Evolutionary conservation across 768 basidiomycete species (phyloP).

Genomic region (Leccinellum rugosiceps): DNA sequence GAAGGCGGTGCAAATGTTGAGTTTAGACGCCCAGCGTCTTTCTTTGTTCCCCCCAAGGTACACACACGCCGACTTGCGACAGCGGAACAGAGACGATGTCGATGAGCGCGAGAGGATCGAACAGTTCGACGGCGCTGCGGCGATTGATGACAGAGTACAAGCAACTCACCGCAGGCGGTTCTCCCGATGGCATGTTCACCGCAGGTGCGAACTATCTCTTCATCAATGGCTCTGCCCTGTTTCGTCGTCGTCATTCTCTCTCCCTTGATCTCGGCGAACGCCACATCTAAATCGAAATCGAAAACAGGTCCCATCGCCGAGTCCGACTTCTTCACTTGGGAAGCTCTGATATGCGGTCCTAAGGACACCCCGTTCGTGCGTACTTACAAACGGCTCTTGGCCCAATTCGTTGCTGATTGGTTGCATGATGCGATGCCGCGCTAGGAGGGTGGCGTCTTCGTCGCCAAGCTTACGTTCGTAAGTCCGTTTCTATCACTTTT

Average conservation of each 20-base stretch:
- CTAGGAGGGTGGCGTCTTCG: constrained; percentile 93
- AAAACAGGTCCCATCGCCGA: constrained; percentile 79
- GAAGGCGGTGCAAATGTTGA: not conserved
- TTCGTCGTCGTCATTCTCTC: not conserved
- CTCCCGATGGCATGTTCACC: constrained; percentile 95
- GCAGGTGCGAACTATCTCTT: constrained; percentile 53
- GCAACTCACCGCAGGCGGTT: constrained; percentile 74
- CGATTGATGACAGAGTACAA: constrained; percentile 93
- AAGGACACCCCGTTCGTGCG: constrained; percentile 92
- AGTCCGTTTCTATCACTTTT: constrained; percentile 31
- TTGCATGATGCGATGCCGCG: not conserved
- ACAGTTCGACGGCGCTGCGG: constrained; percentile 69
- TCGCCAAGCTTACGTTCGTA: constrained; percentile 89
- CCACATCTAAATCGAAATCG: not conserved
- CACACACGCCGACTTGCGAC: not conserved
- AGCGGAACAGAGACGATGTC: not conserved
- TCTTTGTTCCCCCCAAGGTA: not conserved
- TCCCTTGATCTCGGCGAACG: not conserved
- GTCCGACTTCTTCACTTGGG: constrained; percentile 94
- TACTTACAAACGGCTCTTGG: constrained; percentile 6
- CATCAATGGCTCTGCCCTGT: not conserved
- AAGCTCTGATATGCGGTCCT: constrained; percentile 90
- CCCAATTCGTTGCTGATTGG: not conserved
- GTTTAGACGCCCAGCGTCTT: not conserved
- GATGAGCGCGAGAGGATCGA: constrained; percentile 55